Base-by-base conservation (phyloP, 1,139 yeast species). In the Blastobotrys raffinosifermentans region DNA sequence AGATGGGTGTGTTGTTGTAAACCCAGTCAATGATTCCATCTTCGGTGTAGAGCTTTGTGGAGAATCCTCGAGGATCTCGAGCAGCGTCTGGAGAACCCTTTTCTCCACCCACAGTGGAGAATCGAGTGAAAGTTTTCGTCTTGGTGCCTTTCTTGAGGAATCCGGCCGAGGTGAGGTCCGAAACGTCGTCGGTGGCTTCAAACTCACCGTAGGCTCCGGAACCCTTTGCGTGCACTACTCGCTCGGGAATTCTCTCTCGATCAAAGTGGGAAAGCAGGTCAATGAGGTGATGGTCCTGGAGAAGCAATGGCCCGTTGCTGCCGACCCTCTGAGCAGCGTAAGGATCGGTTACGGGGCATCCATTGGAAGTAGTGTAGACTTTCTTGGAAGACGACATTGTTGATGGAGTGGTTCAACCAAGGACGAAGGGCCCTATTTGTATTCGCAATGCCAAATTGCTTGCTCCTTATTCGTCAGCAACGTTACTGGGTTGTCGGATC, bases 81-180 rank as follows among this genome's bases (percentile, higher is more conserved):
- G 86, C 91, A 32, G 91, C 70, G 60, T 85, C 94, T 27, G 94
- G 77, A 36, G 87, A 75, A 40, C 94, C 95, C 44, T 66, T 64
- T 64, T 85, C 94, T 49, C 94, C 94, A 53, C 94, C 94, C 38
- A 85, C 95, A 34, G 94, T 83, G 51, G 93, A 81, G 67, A 84
- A 85, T 57, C 95, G 73, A 38, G 86, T 75, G 53, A 83, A 72
- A 47, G 77, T 68, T 55, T 72, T 73, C 51, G 91, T 81, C 66
- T 80, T 81, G 66, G 80, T 80, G 55, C 94, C 94, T 21, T 43
- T 41, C 60, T 74, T 77, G 51, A 83, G 72, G 60, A 85, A 82
- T 40, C 77, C 76, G 35, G 94, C 80, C 45, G 69, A 67, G 53
- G 83, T 75, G 43, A 85, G 57, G 60, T 85, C 94, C 33, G 82